Evolutionary conservation across 768 basidiomycete genomes (phyloP), one percentile per base, ranked within the genome.

Genomic region (Podaxis sp.): DNA sequence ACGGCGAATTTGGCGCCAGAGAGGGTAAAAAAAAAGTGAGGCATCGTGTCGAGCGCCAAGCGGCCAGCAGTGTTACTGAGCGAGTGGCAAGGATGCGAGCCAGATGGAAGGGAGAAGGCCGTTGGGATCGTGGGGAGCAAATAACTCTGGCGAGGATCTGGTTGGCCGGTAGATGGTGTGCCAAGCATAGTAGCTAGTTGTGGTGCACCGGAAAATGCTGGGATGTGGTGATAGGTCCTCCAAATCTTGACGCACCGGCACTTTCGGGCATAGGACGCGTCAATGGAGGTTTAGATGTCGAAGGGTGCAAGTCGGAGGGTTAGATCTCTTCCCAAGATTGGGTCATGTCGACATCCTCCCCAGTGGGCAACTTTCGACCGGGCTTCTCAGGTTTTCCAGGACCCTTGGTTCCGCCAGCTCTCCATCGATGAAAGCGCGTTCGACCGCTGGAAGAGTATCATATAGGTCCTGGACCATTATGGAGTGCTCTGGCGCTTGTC

Each of bases 391-490:
- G 46, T 55, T 56, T 44, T 60, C 53, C 44, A 56, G 50, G 41
- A 28, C 58, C 54, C n/a, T n/a, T n/a, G 24, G 63, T 64, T 48
- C 71, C 70, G 66, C 83, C 6, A 90, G 73, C 63, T 88, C 86
- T 2, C 78, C 74, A 65, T 91, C 90, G 1, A 91, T 73, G 24
- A 88, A 70, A 12, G 79, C 76, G 17, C 88, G 84, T 69, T 93
- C 90, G 0, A 86, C 80, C 2, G 77, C 74, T 0, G 91, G 84
- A 49, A 94, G 78, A 0, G 85, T 77, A 1, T 81, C 74, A 65
- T 90, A 82, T n/a, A 92, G 75, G 41, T 91, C 89, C 36, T 87
- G 82, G 61, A 93, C 84, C 79, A 88, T 87, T 65, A 83, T 81
- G 28, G 82, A 81, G n/a, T 91, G 81, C n/a, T 85, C 84, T 65